Base-by-base conservation (phyloP, 2,329 filamentous ascomycete genomes). In the Epichloe festucae region DNA sequence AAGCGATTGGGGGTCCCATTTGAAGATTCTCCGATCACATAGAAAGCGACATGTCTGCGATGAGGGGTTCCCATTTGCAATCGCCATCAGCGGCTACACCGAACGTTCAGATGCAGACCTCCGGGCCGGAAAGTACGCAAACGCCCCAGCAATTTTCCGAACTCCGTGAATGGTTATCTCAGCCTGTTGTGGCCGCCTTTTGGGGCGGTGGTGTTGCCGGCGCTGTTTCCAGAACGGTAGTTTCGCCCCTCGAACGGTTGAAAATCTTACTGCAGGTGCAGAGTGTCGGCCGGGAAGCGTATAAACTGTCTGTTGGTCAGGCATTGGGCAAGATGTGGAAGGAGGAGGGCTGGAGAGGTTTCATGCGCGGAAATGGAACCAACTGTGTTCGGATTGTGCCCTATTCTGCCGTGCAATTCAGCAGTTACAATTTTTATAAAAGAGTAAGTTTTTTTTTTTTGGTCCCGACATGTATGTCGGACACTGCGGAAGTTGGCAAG, bases 201-300 rank as follows among this genome's bases (percentile, higher is more conserved):
- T 85, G 94, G 62, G 93, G 89, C 34, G 93, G 93, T 55, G 93
- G 93, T 58, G 82, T 96, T 21, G 93, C 93, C 15, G 93, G 93
- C 53, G 93, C 93, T 43, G 91, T 98, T n/a, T 97, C 93, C 35
- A 82, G 93, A 64, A 98, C 93, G 23, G 91, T 97, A 46, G 93
- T 98, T 4, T 97, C 91, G 15, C 93, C 93, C 3, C 81, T 98
- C 39, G 93, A 98, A 70, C 82, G 93, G 57, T 77, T 98, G 53
- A 97, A 98, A 73, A 98, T 98, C 60, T 76, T 98, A n/a, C 89
- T 96, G 67, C 93, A 98, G 67, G 79, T 98, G 31, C 93, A 98
- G 72, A 94, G 87, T 63, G 86, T 78, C 48, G 91, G 90, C 17
- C 82, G 89, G 62, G 86, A 88, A 60, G 91, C 95, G 63, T 98